These are phyloP conservation scores for Verticillium tricorpus DNA, from an alignment of 2,329 filamentous ascomycete genomes.

Conservation along the genomic window DNA sequence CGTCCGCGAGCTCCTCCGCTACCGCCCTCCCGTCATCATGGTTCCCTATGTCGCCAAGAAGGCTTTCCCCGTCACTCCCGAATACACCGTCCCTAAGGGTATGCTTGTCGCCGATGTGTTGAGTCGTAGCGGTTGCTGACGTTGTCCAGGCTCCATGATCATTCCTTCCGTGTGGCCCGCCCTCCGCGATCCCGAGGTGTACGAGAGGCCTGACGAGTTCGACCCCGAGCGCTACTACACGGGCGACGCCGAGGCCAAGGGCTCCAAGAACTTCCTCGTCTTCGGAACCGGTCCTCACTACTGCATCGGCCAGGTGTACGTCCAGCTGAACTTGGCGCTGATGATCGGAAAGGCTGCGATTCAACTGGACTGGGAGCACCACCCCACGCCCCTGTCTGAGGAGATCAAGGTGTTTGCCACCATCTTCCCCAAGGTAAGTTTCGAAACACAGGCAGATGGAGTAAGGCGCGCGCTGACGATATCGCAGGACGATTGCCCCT, in stretches of 20 bases:
- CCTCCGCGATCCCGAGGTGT: slow-evolving; percentile 88
- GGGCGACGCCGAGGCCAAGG: slow-evolving; percentile 81
- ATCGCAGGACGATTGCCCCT: slow-evolving; percentile 72
- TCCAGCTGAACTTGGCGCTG: slow-evolving; percentile 79
- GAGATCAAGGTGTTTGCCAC: slow-evolving; percentile 98
- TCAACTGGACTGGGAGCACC: slow-evolving; percentile 84
- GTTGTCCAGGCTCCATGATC: slow-evolving; percentile 71
- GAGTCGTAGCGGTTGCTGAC: slow-evolving; percentile 1
- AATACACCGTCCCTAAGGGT: slow-evolving; percentile 90
- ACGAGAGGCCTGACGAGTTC: slow-evolving; percentile 82
- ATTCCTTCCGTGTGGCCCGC: slow-evolving; percentile 88
- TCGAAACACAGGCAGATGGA: slow-evolving; percentile 6
- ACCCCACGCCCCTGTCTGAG: slow-evolving; percentile 77
- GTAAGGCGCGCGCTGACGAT: slow-evolving; percentile 5
- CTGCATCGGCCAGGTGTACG: slow-evolving; percentile 91
- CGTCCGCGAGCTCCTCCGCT: slow-evolving; percentile 85
- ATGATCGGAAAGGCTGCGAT: slow-evolving; percentile 89
- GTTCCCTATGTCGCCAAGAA: slow-evolving; percentile 95
- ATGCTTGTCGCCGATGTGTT: slow-evolving; percentile 5
- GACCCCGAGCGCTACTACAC: slow-evolving; percentile 89
- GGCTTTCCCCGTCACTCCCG: slow-evolving; percentile 81
- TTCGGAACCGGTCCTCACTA: slow-evolving; percentile 96
- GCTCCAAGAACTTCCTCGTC: slow-evolving; percentile 91
- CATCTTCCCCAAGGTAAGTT: slow-evolving; percentile 82
- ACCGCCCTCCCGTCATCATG: slow-evolving; percentile 95